Base-by-base conservation (phyloP, 2,329 filamentous ascomycete species). In the Ceratocystis papillata region DNA sequence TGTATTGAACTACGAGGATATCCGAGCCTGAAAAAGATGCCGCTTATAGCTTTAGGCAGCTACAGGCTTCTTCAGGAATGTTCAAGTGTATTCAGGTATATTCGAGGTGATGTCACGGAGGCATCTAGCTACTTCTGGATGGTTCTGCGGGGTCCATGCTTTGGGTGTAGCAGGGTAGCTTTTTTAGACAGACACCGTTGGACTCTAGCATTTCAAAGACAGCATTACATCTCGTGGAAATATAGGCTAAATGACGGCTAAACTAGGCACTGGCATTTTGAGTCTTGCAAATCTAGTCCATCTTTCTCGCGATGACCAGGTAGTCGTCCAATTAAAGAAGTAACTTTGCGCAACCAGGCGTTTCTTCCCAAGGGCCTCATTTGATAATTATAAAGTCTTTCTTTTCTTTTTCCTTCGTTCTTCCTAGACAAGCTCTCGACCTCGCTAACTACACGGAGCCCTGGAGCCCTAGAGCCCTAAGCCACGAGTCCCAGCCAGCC, bases 81-180 rank as follows among this genome's bases (percentile, higher is more conserved):
- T 41, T 41, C 37, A 41, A 41, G 37, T 41, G 37, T 41, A 41
- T 41, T 68, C 67, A 28, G 60, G 62, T 25, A 30, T 28, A 53
- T 44, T 63, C 44, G 55, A 45, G 50, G 63, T 68, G 64, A 68
- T 68, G 63, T 68, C 64, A 64, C 41, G 37, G 63, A 64, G 7
- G 8, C 22, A 59, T 59, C 64, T 64, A 66, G 67, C 67, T 64
- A 64, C 62, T 68, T 68, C 67, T 68, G 63, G 67, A 50, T 33
- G 48, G 20, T 65, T 68, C 67, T 60, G 67, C 61, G 64, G 45
- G 60, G 61, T 15, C 60, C 17, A 30, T 41, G 25, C 45, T 63
- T 63, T 63, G 5, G 65, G 60, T 22, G 45, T 46, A 25, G 63
- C 33, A 53, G 66, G 67, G 64, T 37, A 69, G 37, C 37, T 41